Base-by-base conservation (phyloP, 164 flowering plant species). In the Stephania yunnanensis region DNA sequence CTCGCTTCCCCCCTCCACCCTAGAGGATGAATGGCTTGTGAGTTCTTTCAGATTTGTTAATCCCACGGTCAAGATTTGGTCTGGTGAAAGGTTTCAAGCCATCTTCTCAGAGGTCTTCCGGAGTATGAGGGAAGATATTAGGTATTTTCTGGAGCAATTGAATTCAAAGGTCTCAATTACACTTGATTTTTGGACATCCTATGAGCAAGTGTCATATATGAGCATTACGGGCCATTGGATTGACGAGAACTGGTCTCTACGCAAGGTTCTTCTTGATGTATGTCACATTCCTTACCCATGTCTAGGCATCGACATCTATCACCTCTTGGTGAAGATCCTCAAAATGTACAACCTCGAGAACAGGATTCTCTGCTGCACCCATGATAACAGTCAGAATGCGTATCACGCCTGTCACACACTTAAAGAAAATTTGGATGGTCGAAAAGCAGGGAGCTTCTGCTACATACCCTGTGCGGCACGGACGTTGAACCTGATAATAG, bases 401-500 rank as follows among this genome's bases (percentile, higher is more conserved):
- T 77, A 87, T 74, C 92, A 87, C 78, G 96, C 95, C 31, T 91
- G 93, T 74, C 93, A 80, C 81, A 80, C 80, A 31, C 82, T 95
- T 76, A 90, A 88, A 80, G 91, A 90, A 74, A 91, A 88, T 67
- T 82, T 93, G 78, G 97, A 95, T 83, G 83, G 80, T 75, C 89
- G 85, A 81, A 90, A 92, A 87, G 69, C 81, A 11, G 87, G 87
- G 73, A 85, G 91, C 25, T 91, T 93, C 81, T 92, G 88, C 79
- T 92, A 85, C 79, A 80, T 95, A 45, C 97, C 95, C 1, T 95
- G 99, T 85, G 97, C 97, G 77, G 97, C 97, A 80, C 97, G 85
- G n/a, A 83, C 93, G 46, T 78, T 95, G 76, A 89, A 89, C 76
- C 77, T 83, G 78, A 87, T 95, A 42, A 93, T 93, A 75, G 90